Base-by-base conservation (phyloP, 2,329 filamentous ascomycete genomes). In the Aspergillus candidus region DNA sequence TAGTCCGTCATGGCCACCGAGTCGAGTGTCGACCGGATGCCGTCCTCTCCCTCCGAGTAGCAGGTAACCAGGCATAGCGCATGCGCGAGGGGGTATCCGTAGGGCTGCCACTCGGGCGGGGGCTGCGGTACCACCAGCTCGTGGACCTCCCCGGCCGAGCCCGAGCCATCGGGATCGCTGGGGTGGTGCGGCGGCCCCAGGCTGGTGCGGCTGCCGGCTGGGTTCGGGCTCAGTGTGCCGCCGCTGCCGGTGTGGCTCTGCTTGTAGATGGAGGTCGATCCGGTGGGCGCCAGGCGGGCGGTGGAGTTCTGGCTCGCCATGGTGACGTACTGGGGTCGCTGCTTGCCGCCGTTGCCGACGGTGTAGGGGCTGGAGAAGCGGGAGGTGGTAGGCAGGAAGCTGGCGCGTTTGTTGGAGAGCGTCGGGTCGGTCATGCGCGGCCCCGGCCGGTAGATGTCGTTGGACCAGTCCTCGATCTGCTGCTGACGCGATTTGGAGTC, bases 1-100 rank as follows among this genome's bases (percentile, higher is more conserved):
- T 98, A 98, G 67, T 98, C 94, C 3, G 93, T 98, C 69, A 88
- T 94, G 39, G 91, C 93, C 62, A 98, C 85, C 1, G 93, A 98
- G 69, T 98, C 90, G 22, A 98, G 73, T 1, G 93, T 98, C 0
- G 90, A 95, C 38, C 93, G 85, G 44, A 98, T 79, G 60, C 91
- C 93, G 48, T 94, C 85, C 52, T 85, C 88, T 53, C 93, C 93
- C 72, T 98, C 93, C 0, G 93, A 98, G 66, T 98, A 98, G 13
- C 89, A 89, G 18, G 94, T 98, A 40, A 98, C 90, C 53, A 98
- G 71, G 66, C 91, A 97, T 62, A 98, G 89, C 1, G 87, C 78
- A 68, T 98, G 93, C 37, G 90, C 93, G 53, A 98, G 74, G 11
- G 94, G 93, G 65, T 88, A 98, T 1, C 91, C 93, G 63, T 94